Evolutionary conservation across 2,329 filamentous ascomycete genomes (phyloP).

Genomic region (Ophiocordyceps camponoti-floridani): DNA sequence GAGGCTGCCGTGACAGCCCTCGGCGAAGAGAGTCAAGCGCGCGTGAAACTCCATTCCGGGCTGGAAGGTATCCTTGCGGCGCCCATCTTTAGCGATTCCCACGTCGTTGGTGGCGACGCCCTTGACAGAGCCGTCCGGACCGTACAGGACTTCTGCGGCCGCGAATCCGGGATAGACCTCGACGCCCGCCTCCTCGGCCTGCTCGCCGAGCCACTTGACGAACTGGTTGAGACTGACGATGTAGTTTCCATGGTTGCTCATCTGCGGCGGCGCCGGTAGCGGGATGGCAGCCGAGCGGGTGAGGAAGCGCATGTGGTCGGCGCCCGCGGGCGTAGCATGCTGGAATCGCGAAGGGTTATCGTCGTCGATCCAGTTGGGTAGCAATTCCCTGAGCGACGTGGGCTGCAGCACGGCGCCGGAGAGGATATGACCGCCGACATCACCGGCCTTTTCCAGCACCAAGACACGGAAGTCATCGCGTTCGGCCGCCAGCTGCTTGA

Average conservation of each 20-base stretch:
- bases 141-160: constrained; percentile 81
- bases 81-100: constrained; percentile 64
- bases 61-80: constrained; percentile 80
- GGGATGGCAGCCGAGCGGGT: constrained; percentile 66
- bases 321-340: constrained; percentile 65
- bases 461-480: constrained; percentile 93
- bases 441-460: constrained; percentile 84
- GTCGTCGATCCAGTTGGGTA: constrained; percentile 86
- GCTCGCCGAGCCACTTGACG: constrained; percentile 85
- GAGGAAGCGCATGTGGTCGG: constrained; percentile 85
- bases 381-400: constrained; percentile 67
- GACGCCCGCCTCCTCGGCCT: constrained; percentile 90
- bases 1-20: constrained; percentile 90
- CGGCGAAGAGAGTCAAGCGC: constrained; percentile 73
- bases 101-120: constrained; percentile 94
- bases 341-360: constrained; percentile 79
- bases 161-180: constrained; percentile 95
- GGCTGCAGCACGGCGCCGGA: constrained; percentile 94
- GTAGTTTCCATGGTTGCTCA: constrained; percentile 97
- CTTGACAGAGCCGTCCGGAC: constrained; percentile 68
- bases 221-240: constrained; percentile 93
- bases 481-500: constrained; percentile 90
- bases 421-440: constrained; percentile 85
- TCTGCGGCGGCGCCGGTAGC: constrained; percentile 80
- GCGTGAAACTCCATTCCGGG: constrained; percentile 98